A percentile compares a stretch with the other conserved stretches of the same genome.
phyloP scores from a whole-genome alignment of 2,329 filamentous ascomycete species.

The Simplicillium sp. region DNA sequence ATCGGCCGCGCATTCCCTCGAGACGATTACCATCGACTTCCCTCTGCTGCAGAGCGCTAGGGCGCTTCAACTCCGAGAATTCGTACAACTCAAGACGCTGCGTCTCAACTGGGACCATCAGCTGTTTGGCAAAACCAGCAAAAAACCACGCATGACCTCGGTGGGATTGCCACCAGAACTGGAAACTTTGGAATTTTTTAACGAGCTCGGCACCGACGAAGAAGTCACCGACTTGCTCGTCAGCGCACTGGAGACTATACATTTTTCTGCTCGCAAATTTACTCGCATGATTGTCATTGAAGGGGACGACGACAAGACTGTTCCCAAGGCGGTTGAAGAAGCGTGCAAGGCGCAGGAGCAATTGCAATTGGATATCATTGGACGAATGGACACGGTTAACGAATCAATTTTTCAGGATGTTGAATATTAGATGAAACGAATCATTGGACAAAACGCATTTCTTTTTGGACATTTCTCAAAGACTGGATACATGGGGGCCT shows the following conservation, averaged over 20 bases:
- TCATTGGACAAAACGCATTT: too few species aligned
- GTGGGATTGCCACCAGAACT: conserved; percentile 36
- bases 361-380: conserved; percentile 23
- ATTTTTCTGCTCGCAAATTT: conserved; percentile 25
- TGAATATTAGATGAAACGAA: too few species aligned
- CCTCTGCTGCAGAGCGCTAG: conserved; percentile 27
- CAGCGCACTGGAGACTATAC: conserved; percentile 27
- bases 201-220: conserved; percentile 33
- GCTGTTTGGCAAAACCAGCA: conserved; percentile 34
- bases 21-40: conserved; percentile 35
- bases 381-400: conserved; percentile 11
- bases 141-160: conserved; percentile 33
- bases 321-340: conserved; percentile 23
- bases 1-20: conserved; percentile 29
- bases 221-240: conserved; percentile 35
- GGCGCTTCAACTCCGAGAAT: conserved; percentile 33
- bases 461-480: too few species aligned
- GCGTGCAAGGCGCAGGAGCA: conserved; percentile 22
- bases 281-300: conserved; percentile 26
- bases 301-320: conserved; percentile 14
- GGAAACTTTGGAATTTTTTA: conserved; percentile 35
- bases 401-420: too few species aligned
- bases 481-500: too few species aligned
- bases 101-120: conserved; percentile 38
- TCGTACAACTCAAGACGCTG: conserved; percentile 27